These are phyloP conservation scores for Trichoderma koningii DNA, from an alignment of 2,329 filamentous ascomycete genomes.

Conservation along the genomic window DNA sequence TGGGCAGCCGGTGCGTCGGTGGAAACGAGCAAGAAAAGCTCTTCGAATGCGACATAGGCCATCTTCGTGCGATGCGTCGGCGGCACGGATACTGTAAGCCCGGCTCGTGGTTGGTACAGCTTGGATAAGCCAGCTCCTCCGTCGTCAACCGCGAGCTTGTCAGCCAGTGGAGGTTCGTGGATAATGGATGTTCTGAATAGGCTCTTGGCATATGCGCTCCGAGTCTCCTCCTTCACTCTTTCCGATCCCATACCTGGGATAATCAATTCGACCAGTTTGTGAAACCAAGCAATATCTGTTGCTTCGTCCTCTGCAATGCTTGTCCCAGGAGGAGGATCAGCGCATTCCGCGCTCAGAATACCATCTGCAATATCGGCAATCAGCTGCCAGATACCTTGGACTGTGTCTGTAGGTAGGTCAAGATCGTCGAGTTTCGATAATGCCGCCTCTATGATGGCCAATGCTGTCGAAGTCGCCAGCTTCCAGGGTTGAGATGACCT, in stretches of 20 bases:
- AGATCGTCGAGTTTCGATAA: slow-evolving; percentile 61
- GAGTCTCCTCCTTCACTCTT: slow-evolving; percentile 65
- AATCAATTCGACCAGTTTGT: slow-evolving; percentile 68
- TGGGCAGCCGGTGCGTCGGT: slow-evolving; percentile 43
- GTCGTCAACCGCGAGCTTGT: slow-evolving; percentile 56
- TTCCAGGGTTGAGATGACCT: slow-evolving; percentile 76
- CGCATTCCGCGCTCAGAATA: slow-evolving; percentile 67
- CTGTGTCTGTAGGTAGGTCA: slow-evolving; percentile 48
- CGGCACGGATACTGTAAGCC: slow-evolving; percentile 69
- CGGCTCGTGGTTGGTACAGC: slow-evolving; percentile 66
- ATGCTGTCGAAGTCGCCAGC: slow-evolving; percentile 69
- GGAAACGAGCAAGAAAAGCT: slow-evolving; percentile 71
- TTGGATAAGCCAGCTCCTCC: slow-evolving; percentile 54
- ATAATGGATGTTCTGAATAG: slow-evolving; percentile 84
- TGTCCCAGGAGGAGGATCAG: slow-evolving; percentile 47
- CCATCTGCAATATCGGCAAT: slow-evolving; percentile 67
- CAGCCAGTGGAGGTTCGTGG: slow-evolving; percentile 60
- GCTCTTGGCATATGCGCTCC: slow-evolving; percentile 69
- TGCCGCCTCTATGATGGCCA: slow-evolving; percentile 68
- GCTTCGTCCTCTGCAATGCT: slow-evolving; percentile 68
- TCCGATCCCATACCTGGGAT: slow-evolving; percentile 71
- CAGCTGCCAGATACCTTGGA: slow-evolving; percentile 67
- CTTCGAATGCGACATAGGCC: slow-evolving; percentile 77
- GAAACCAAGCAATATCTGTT: slow-evolving; percentile 79
- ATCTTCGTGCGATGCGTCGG: slow-evolving; percentile 70